A percentile compares a stretch with the other conserved stretches of the same genome.
Conservation (phyloP, 2,329 filamentous ascomycete species). For the Lachnellula hyalina region DNA sequence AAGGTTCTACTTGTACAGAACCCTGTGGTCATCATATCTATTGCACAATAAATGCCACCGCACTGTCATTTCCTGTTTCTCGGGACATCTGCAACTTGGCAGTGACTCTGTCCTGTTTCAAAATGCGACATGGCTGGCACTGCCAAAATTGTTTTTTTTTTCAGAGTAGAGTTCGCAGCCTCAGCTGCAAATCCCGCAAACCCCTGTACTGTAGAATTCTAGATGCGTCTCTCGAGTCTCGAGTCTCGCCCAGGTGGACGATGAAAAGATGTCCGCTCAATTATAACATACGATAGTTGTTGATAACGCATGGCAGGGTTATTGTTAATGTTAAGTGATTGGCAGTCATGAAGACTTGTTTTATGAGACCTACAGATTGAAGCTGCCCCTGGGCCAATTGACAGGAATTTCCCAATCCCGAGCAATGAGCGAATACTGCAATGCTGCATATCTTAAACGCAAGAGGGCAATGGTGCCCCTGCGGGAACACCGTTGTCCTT, state of each 20-base stretch:
- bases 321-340: neutral
- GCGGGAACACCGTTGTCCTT: neutral
- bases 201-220: neutral
- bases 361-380: neutral
- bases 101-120: neutral
- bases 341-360: too few relatives aligned
- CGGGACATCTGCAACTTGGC: neutral
- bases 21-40: neutral
- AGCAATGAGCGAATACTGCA: neutral
- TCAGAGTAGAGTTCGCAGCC: neutral
- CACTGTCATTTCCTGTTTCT: neutral
- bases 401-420: neutral
- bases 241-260: too few relatives aligned
- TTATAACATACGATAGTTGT: too few relatives aligned
- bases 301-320: neutral
- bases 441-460: neutral
- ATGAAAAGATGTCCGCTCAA: too few relatives aligned
- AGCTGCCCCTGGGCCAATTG: neutral
- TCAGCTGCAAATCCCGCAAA: neutral
- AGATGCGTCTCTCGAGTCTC: too few relatives aligned
- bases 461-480: neutral
- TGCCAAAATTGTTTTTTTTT: neutral
- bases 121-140: neutral
- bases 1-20: neutral
- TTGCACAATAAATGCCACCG: neutral